A percentile compares a stretch with the other conserved stretches of the same genome.
Conservation (phyloP, 1,284 basidiomycete genomes). For the Singerocomus inundabilis region DNA sequence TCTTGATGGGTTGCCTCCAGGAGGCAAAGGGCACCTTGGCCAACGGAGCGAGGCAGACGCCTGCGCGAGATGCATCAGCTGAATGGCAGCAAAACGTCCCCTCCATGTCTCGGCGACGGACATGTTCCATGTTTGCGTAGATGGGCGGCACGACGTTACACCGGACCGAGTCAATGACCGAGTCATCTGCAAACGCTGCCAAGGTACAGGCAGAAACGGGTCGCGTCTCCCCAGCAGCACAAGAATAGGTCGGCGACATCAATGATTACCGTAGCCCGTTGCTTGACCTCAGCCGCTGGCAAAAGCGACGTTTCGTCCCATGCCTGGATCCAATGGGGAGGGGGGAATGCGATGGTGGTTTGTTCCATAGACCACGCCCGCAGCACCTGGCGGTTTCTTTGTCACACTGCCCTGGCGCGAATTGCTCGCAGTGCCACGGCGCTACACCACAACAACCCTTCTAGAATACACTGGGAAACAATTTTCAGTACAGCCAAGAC, state of each 20-base stretch:
- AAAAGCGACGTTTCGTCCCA: neutral
- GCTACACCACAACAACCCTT: neutral
- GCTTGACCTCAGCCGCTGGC: neutral
- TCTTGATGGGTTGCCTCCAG: neutral
- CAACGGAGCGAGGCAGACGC: neutral
- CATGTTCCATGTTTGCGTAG: neutral
- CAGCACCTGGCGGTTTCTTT: neutral
- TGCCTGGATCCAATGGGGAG: neutral
- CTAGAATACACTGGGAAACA: neutral
- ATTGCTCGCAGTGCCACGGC: neutral
- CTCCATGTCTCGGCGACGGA: neutral
- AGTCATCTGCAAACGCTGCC: neutral
- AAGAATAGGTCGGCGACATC: neutral
- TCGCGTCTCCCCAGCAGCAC: neutral
- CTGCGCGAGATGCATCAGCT: slow-evolving; percentile 1
- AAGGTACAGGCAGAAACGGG: neutral
- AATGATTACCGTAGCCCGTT: neutral
- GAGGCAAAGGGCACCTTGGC: neutral
- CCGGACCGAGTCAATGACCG: neutral
- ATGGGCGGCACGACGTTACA: too few species aligned
- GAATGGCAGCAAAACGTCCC: neutral
- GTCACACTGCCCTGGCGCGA: slow-evolving; percentile 7
- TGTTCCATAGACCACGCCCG: slow-evolving; percentile 6
- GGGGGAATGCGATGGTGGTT: neutral
- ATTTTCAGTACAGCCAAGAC: slow-evolving; percentile 11